Percentiles rank a stretch among this genome's conserved stretches.
These are phyloP conservation scores for Sugiyamaella lignohabitans DNA, from an alignment of 805 yeast genomes.

Conservation along the genomic window DNA sequence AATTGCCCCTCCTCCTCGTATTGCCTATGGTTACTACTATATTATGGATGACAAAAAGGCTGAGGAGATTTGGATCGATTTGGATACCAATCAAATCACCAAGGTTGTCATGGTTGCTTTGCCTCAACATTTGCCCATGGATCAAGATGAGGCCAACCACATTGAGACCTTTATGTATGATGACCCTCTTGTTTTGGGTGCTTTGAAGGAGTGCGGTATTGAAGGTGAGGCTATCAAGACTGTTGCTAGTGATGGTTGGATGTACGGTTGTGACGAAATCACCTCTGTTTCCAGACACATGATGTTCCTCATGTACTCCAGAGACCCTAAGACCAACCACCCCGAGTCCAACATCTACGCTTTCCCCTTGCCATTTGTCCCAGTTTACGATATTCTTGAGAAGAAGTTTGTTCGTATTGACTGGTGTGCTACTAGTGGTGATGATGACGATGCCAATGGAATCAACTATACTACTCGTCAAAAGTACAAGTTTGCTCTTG, in stretches of 20 bases:
- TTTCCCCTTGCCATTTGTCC: conserved; percentile 69
- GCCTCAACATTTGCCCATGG: conserved; percentile 65
- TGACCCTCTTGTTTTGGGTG: conserved; percentile 56
- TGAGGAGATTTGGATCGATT: conserved; percentile 68
- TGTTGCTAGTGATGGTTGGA: conserved; percentile 74
- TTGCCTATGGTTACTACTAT: conserved; percentile 63
- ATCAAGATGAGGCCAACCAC: conserved; percentile 56
- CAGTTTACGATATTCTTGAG: conserved; percentile 62
- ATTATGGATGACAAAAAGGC: conserved; percentile 42
- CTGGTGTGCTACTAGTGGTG: conserved; percentile 66
- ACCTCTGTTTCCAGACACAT: conserved; percentile 33
- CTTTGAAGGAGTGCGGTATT: conserved; percentile 55
- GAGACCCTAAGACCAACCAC: conserved; percentile 48
- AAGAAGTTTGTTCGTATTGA: conserved; percentile 64
- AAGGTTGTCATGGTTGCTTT: conserved; percentile 49
- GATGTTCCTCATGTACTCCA: conserved; percentile 71
- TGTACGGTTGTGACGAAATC: conserved; percentile 72
- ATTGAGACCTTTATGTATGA: conserved; percentile 44
- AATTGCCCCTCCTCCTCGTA: conserved; percentile 56
- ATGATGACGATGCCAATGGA: conserved; percentile 51
- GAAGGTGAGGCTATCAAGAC: conserved; percentile 18
- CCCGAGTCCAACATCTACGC: conserved; percentile 38
- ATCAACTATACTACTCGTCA: conserved; percentile 43
- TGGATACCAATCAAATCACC: conserved; percentile 54
- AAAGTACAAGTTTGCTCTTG: conserved; percentile 53